Base-by-base conservation (phyloP, 1,284 basidiomycete species). In the Trametes sp. region DNA sequence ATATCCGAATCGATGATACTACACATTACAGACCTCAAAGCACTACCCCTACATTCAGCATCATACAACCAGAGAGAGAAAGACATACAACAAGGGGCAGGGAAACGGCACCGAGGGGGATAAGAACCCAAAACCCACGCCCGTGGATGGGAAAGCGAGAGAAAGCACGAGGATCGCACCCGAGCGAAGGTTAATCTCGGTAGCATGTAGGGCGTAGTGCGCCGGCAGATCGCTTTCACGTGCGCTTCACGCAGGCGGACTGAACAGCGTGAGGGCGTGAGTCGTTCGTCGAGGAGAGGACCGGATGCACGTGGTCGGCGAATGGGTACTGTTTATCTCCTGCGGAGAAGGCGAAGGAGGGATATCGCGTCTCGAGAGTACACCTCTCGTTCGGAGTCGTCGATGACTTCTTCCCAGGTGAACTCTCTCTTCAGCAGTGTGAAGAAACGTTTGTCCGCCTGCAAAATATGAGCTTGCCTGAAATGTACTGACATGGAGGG, bases 401-500 rank as follows among this genome's bases (percentile, higher is more conserved):
- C 78, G 14, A 68, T 59, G 60, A 91, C 90, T 77, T 93, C 86
- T 62, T 77, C 76, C 88, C 93, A 95, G n/a, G 77, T 80, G 73
- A 98, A 98, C 57, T 87, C 81, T 71, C 93, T 95, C 75, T 87
- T 94, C 59, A 98, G 81, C 72, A 96, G 73, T 0, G 79, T 76
- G 74, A 98, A 98, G 78, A 98, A 98, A 0, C 93, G 87, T 73
- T 91, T 96, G 75, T 98, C 96, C 0, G 95, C 96, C 92, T 95
- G 67, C 14, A 61, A 5, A 45, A n/a, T 16, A 54, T 41, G n/a
- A 23, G n/a, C 5, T 16, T 49, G 1, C 23, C 8, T 19, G 38
- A 3, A 19, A 24, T 23, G 14, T 0, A n/a, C 16, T 19, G 1
- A 26, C 6, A 2, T 7, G 19, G 5, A 26, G 13, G 23, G 1